Percentiles rank a stretch among this genome's conserved stretches.
Evolutionary conservation across 2,329 filamentous ascomycete genomes (phyloP).

Genomic region (Alternaria postmessia): DNA sequence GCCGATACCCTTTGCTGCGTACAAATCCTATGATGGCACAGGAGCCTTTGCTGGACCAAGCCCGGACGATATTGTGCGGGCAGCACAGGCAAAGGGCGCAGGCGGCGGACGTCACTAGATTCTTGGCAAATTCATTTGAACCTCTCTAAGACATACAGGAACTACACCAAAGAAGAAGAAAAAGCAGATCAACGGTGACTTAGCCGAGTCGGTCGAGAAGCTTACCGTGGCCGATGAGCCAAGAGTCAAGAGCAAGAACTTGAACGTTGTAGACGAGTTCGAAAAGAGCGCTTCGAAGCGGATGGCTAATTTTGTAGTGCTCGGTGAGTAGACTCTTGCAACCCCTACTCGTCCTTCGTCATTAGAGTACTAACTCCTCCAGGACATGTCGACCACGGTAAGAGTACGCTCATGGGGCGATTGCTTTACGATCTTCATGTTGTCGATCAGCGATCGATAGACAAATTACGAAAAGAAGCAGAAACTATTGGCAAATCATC

Average conservation of each 20-base stretch:
- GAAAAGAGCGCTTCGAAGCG: slow-evolving; percentile 78
- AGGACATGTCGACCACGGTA: slow-evolving; percentile 95
- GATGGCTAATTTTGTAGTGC: slow-evolving; percentile 88
- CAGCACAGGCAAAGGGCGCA: slow-evolving; percentile 70
- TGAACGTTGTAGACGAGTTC: slow-evolving; percentile 85
- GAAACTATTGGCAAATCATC: slow-evolving; percentile 93
- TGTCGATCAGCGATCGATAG: slow-evolving; percentile 85
- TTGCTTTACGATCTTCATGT: slow-evolving; percentile 87
- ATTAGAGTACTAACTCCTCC: background rate
- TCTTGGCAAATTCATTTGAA: slow-evolving; percentile 9
- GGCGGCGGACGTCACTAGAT: slow-evolving; percentile 48
- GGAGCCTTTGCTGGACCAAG: slow-evolving; percentile 83
- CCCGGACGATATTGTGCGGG: slow-evolving; percentile 87
- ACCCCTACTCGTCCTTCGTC: background rate
- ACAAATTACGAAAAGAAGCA: slow-evolving; percentile 87
- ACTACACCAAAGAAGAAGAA: slow-evolving; percentile 41
- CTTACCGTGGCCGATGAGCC: slow-evolving; percentile 59
- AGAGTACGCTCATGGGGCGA: slow-evolving; percentile 97
- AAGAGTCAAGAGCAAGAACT: slow-evolving; percentile 73
- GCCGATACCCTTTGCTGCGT: slow-evolving; percentile 53
- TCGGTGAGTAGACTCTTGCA: slow-evolving; percentile 65
- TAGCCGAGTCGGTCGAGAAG: slow-evolving; percentile 59
- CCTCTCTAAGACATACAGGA: slow-evolving; percentile 36
- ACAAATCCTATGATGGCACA: slow-evolving; percentile 53
- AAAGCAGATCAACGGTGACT: slow-evolving; percentile 30